Percentiles rank a stretch among this genome's conserved stretches.
Evolutionary conservation across 208 protist genomes (phyloP).

Genomic region (Acanthamoeba rhysodes): DNA sequence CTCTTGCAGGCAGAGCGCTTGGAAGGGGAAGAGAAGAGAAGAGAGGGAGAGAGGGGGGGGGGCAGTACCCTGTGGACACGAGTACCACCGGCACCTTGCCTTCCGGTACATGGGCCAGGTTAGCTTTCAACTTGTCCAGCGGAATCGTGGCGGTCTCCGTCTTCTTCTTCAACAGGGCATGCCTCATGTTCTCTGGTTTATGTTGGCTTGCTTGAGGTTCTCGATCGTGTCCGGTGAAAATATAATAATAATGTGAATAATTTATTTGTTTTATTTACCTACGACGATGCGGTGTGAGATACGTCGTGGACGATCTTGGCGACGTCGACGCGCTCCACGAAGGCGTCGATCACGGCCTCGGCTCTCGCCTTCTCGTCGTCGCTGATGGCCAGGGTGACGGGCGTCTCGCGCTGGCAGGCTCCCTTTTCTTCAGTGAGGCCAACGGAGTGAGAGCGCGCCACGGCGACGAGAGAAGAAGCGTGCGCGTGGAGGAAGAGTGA

Average conservation of each 20-base stretch:
- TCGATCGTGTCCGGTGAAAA: too few species aligned
- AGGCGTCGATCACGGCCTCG: not conserved
- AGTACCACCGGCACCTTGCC: constrained; percentile 36
- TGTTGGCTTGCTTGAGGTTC: too few species aligned
- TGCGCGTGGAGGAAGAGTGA: too few species aligned
- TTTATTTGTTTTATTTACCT: too few species aligned
- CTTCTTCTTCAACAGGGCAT: not conserved
- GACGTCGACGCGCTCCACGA: constrained; percentile 43
- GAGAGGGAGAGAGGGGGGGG: not conserved
- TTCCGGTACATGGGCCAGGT: not conserved
- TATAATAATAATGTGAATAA: too few species aligned
- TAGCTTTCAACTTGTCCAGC: not conserved
- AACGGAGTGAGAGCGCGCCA: not conserved
- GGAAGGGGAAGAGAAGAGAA: too few species aligned
- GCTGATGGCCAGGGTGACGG: not conserved
- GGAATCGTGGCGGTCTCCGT: not conserved
- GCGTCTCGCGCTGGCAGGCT: constrained; percentile 55
- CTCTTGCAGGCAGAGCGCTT: not conserved
- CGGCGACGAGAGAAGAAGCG: not conserved
- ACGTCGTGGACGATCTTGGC: not conserved
- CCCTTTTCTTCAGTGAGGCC: constrained; percentile 18
- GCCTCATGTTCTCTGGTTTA: not conserved
- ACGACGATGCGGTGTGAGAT: too few species aligned
- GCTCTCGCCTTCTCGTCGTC: constrained; percentile 26
- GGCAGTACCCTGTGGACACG: not conserved